These are phyloP conservation scores for Apiotrichum sp. DNA, from an alignment of 1,284 basidiomycete species.

Conservation along the genomic window DNA sequence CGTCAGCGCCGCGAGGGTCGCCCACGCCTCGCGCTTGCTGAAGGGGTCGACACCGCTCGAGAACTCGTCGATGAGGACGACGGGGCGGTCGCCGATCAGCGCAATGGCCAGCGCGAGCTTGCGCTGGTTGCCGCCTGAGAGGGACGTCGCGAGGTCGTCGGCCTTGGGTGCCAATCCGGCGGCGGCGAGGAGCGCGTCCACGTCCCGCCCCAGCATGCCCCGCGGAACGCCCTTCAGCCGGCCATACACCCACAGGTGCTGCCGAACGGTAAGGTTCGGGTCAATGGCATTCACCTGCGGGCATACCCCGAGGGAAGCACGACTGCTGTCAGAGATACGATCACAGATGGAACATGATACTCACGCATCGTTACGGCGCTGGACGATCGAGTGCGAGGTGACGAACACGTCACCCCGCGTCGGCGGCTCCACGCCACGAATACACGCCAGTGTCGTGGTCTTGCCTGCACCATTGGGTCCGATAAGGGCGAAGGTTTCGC, in stretches of 20 bases:
- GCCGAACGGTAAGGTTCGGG: slow-evolving; percentile 59
- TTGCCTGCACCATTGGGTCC: slow-evolving; percentile 74
- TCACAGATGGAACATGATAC: slow-evolving; percentile 33
- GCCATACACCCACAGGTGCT: slow-evolving; percentile 56
- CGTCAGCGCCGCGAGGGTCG: slow-evolving; percentile 57
- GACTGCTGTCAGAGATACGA: slow-evolving; percentile 4
- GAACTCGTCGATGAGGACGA: slow-evolving; percentile 74
- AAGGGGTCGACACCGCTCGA: slow-evolving; percentile 75
- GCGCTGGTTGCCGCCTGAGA: slow-evolving; percentile 73
- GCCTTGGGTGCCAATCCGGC: slow-evolving; percentile 60
- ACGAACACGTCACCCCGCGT: slow-evolving; percentile 64
- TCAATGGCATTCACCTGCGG: slow-evolving; percentile 79
- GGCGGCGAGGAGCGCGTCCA: slow-evolving; percentile 57
- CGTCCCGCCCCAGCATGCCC: slow-evolving; percentile 53
- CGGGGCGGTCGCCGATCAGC: slow-evolving; percentile 69
- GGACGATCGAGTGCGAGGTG: slow-evolving; percentile 58
- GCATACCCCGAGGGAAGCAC: slow-evolving; percentile 59
- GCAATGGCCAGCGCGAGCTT: slow-evolving; percentile 72
- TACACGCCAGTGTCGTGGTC: slow-evolving; percentile 55
- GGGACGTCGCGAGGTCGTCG: slow-evolving; percentile 62
- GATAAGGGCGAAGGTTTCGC: slow-evolving; percentile 65
- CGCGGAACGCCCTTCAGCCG: slow-evolving; percentile 57
- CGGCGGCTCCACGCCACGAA: slow-evolving; percentile 47
- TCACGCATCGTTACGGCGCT: slow-evolving; percentile 57
- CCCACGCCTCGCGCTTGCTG: slow-evolving; percentile 78